Conservation (phyloP, 129 eudicot species). For the Arctium lappa region DNA sequence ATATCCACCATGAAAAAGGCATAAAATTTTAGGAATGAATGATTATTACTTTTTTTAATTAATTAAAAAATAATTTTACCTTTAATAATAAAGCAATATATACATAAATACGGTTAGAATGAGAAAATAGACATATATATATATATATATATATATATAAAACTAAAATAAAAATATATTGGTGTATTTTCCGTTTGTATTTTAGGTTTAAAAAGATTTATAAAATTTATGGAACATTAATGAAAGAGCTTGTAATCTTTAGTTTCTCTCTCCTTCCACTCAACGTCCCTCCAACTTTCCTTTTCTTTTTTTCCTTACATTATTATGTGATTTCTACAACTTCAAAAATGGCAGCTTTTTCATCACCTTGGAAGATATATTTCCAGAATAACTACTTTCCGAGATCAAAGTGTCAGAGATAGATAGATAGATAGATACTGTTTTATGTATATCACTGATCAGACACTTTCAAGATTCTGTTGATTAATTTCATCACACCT, state of each 20-base stretch:
- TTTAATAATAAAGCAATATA: too few species aligned
- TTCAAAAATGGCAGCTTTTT: conserved; percentile 17
- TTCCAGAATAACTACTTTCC: background rate
- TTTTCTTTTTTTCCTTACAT: too few species aligned
- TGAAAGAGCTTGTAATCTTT: background rate
- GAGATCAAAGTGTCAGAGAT: conserved; percentile 8
- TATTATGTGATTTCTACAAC: background rate
- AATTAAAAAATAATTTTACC: too few species aligned
- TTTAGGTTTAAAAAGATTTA: too few species aligned
- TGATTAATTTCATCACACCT: background rate
- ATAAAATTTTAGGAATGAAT: too few species aligned
- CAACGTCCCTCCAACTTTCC: background rate
- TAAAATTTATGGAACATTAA: background rate
- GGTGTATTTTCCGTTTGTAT: too few species aligned
- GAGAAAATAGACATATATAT: too few species aligned
- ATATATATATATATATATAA: too few species aligned
- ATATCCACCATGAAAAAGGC: too few species aligned
- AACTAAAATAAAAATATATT: too few species aligned
- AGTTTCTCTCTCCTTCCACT: conserved; percentile 6
- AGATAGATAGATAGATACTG: background rate
- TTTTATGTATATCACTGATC: background rate
- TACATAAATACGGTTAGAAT: too few species aligned
- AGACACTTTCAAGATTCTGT: background rate
- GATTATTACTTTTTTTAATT: too few species aligned
- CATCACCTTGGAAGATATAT: conserved; percentile 5